Conservation (phyloP, 169 alveolate genomes). For the Eimeria acervulina region DNA sequence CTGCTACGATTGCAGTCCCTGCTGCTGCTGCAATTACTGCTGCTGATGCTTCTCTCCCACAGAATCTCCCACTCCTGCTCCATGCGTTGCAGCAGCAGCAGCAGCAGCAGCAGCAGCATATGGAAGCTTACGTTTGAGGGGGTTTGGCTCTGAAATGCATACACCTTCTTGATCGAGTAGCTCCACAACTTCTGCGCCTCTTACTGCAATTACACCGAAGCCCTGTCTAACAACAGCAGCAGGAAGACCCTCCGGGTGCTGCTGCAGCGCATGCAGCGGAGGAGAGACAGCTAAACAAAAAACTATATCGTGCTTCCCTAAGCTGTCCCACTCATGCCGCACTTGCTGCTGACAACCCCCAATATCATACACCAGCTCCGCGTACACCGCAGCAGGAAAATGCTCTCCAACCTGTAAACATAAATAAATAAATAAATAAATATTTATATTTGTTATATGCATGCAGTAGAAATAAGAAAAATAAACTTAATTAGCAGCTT, state of each 20-base stretch:
- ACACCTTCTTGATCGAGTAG: constrained; percentile 84
- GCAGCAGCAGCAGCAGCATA: background rate
- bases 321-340: constrained; percentile 82
- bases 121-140: constrained; percentile 36
- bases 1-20: background rate
- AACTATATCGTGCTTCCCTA: constrained; percentile 67
- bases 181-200: constrained; percentile 83
- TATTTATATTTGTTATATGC: background rate
- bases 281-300: constrained; percentile 72
- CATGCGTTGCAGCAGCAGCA: constrained; percentile 8
- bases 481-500: background rate
- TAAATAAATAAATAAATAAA: background rate
- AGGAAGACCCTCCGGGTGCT: background rate
- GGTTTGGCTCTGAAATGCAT: constrained; percentile 73
- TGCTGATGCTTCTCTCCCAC: background rate
- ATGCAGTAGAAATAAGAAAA: background rate
- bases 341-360: constrained; percentile 39
- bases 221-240: background rate
- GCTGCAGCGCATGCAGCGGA: constrained; percentile 33
- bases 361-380: constrained; percentile 72
- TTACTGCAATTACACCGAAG: constrained; percentile 82
- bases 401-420: constrained; percentile 80
- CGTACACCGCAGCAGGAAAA: constrained; percentile 85
- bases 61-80: background rate
- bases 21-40: background rate